phyloP scores from a whole-genome alignment of 2,329 filamentous ascomycete species.

The Pseudopyricularia javanii region DNA sequence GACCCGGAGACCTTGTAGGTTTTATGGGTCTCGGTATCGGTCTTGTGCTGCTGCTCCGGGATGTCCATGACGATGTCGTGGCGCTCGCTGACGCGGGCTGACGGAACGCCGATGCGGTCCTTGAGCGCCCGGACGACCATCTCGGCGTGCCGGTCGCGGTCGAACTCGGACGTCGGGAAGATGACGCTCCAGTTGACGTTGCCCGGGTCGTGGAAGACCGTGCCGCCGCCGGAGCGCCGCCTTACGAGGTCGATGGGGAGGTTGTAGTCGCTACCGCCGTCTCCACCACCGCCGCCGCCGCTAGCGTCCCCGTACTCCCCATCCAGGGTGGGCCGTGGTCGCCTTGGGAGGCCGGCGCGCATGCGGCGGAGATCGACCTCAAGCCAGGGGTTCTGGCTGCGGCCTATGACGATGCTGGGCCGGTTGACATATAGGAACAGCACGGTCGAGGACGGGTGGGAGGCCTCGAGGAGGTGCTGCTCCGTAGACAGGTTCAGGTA shows the following conservation, averaged over 20 bases:
- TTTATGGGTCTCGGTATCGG: slow-evolving; percentile 5
- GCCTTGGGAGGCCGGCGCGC: slow-evolving; percentile 9
- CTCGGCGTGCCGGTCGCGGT: slow-evolving; percentile 75
- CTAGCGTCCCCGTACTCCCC: slow-evolving; percentile 7
- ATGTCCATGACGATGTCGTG: slow-evolving; percentile 79
- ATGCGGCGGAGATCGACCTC: slow-evolving; percentile 68
- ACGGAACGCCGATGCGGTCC: slow-evolving; percentile 35
- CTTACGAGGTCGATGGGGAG: slow-evolving; percentile 53
- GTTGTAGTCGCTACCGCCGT: not conserved
- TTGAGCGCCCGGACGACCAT: slow-evolving; percentile 84
- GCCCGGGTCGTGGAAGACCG: slow-evolving; percentile 86
- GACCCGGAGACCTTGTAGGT: slow-evolving; percentile 81
- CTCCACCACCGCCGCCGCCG: slow-evolving; percentile 12
- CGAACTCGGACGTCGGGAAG: slow-evolving; percentile 62
- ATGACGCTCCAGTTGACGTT: slow-evolving; percentile 96
- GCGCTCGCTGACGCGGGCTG: slow-evolving; percentile 67
- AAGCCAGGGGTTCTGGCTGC: slow-evolving; percentile 96
- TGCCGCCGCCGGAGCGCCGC: slow-evolving; percentile 75
- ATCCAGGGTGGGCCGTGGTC: not conserved
- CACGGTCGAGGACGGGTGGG: slow-evolving; percentile 58
- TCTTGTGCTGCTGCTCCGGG: slow-evolving; percentile 5
- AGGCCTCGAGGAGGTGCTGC: slow-evolving; percentile 71
- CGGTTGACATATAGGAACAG: slow-evolving; percentile 82
- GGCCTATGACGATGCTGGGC: slow-evolving; percentile 80
- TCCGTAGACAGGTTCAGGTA: slow-evolving; percentile 90